Conservation (phyloP, 345 rosid species). For the Brassica carinata region DNA sequence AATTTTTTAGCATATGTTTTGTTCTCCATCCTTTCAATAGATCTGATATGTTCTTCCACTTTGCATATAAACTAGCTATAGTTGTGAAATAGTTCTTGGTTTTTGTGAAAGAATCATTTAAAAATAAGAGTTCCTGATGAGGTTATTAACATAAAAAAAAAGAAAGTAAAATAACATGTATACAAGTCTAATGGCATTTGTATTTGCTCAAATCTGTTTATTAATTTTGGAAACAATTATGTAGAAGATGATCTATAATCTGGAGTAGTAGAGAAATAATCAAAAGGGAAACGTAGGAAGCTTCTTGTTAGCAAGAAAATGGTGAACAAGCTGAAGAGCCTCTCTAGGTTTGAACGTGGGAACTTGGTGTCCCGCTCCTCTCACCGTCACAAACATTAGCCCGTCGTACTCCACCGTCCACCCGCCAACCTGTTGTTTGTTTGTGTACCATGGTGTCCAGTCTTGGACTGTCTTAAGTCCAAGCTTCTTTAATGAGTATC, state of each 20-base stretch:
- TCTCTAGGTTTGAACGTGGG: conserved; percentile 66
- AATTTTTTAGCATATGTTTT: not conserved
- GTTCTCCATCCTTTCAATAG: not conserved
- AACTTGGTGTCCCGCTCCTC: conserved; percentile 84
- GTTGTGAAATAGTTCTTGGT: not conserved
- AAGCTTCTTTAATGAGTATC: conserved; percentile 69
- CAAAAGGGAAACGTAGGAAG: conserved; percentile 57
- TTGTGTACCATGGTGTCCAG: conserved; percentile 81
- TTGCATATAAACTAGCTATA: not conserved
- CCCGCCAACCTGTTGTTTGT: conserved; percentile 66
- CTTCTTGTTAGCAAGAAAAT: conserved; percentile 59
- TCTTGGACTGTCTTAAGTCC: conserved; percentile 58
- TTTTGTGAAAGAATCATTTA: not conserved
- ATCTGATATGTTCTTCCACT: not conserved
- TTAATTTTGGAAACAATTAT: conserved; percentile 28
- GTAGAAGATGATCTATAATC: conserved; percentile 11
- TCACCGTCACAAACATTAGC: conserved; percentile 58
- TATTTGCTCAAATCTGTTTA: conserved; percentile 6
- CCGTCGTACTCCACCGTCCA: conserved; percentile 74
- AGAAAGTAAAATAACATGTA: not conserved
- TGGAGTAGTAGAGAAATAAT: not conserved
- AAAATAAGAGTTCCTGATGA: not conserved
- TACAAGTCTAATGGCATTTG: not conserved
- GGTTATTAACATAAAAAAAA: not conserved
- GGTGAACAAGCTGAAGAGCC: conserved; percentile 57